A percentile compares a stretch with the other conserved stretches of the same genome.
Evolutionary conservation across 2,329 filamentous ascomycete genomes (phyloP).

Genomic region (Anthostomella pinea): DNA sequence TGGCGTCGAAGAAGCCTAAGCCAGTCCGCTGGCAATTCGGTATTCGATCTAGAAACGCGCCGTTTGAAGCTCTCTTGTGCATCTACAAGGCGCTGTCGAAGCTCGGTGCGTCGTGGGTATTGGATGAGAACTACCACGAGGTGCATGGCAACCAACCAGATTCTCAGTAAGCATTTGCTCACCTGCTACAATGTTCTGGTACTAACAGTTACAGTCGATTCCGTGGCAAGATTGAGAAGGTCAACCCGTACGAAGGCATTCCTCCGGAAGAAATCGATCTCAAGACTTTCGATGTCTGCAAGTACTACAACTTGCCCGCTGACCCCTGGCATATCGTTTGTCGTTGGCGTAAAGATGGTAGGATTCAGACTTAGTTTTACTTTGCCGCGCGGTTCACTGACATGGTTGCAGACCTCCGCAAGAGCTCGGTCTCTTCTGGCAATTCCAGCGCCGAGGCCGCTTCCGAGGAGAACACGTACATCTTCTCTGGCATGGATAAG

Average conservation of each 20-base stretch:
- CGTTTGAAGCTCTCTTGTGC: constrained; percentile 89
- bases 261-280: constrained; percentile 30
- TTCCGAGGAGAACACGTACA: constrained; percentile 41
- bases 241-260: constrained; percentile 29
- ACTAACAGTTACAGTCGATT: constrained; percentile 11
- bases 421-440: constrained; percentile 30
- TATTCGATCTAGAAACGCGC: constrained; percentile 89
- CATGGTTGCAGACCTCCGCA: constrained; percentile 37
- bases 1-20: constrained; percentile 68
- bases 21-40: constrained; percentile 97
- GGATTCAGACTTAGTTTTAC: constrained; percentile 51
- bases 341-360: constrained; percentile 80
- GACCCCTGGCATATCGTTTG: constrained; percentile 95
- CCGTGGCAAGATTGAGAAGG: constrained; percentile 8
- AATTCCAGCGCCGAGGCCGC: constrained; percentile 30
- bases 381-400: constrained; percentile 43
- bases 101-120: constrained; percentile 84
- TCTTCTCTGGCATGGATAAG: constrained; percentile 41
- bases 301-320: constrained; percentile 79
- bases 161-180: constrained; percentile 31
- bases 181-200: constrained; percentile 15
- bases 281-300: constrained; percentile 47
- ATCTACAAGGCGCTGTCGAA: constrained; percentile 90
- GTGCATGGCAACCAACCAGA: constrained; percentile 44
- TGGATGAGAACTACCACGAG: constrained; percentile 57